Base-by-base conservation (phyloP, 163 green algal genomes). In the Chloromonas sp. region DNA sequence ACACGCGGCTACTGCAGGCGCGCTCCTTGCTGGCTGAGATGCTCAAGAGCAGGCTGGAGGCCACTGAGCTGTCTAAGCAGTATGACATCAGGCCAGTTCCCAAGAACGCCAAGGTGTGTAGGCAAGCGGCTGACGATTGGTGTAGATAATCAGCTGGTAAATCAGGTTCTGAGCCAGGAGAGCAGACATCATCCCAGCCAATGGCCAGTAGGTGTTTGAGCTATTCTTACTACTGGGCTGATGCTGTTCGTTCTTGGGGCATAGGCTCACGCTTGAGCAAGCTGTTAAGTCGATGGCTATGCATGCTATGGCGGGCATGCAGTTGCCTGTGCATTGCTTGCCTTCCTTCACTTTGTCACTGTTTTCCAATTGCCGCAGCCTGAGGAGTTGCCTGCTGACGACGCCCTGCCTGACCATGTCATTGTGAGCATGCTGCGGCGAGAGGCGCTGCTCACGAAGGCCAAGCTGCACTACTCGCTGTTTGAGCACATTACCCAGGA, bases 381-480 rank as follows among this genome's bases (percentile, higher is more conserved):
- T 71, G 79, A 83, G 79, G 79, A 83, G 3, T 14, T 74, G 66
- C 66, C 66, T 74, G 66, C 66, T 11, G 61, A 86, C 0, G 85
- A 86, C 58, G 59, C 81, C 76, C 86, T 95, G 78, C 91, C 93
- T 3, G 93, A 96, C 81, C 62, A 90, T 14, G 91, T 94, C 60
- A 90, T 96, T 15, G 78, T 95, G 61, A 85, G 85, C 62, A 92
- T 96, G 91, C 89, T 97, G 83, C 80, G 85, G 60, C 89, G 94
- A 0, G 95, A 98, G 90, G 88, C 87, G 74, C 90, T 98, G 81
- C 92, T 98, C 70, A 97, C 94, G n/a, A 81, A 85, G 3, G 93
- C 94, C 82, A 98, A 97, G 91, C 90, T 98, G 85, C 91, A 97
- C 80, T 89, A 86, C 57, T 89, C 96, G 66, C 66, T 90, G 81